phyloP scores from a whole-genome alignment of 2,329 filamentous ascomycete species.

The Colletotrichum phormii region DNA sequence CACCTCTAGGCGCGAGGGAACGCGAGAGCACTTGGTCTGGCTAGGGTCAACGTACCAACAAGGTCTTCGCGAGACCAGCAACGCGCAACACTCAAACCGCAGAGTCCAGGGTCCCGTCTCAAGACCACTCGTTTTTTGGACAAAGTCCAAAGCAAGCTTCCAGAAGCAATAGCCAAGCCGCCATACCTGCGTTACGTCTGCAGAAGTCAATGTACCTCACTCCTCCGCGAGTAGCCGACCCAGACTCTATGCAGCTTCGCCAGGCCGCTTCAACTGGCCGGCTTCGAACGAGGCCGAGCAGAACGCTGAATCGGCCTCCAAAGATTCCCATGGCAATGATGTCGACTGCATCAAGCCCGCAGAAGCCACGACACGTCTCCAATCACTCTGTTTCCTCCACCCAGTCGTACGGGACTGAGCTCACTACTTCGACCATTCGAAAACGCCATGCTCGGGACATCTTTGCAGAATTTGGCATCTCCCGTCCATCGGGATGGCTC shows the following conservation, averaged over 20 bases:
- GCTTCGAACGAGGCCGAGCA: neutral
- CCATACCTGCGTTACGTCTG: neutral
- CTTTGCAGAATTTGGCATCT: slow-evolving; percentile 59
- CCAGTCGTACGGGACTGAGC: slow-evolving; percentile 40
- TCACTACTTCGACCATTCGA: slow-evolving; percentile 48
- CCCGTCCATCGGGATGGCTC: slow-evolving; percentile 58
- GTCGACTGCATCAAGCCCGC: neutral
- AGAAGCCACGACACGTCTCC: slow-evolving; percentile 17
- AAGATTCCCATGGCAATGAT: neutral
- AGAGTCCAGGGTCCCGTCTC: slow-evolving; percentile 21
- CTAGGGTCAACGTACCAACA: slow-evolving; percentile 29
- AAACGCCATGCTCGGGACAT: slow-evolving; percentile 58
- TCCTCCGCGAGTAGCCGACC: neutral
- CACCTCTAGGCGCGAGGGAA: slow-evolving; percentile 34
- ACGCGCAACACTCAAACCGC: slow-evolving; percentile 33
- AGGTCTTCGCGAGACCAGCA: slow-evolving; percentile 36
- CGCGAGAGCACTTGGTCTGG: slow-evolving; percentile 42
- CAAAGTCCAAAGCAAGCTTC: neutral
- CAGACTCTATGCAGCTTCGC: slow-evolving; percentile 10
- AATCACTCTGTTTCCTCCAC: slow-evolving; percentile 31
- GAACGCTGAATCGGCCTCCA: neutral
- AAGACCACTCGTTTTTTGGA: slow-evolving; percentile 33
- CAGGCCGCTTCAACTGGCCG: slow-evolving; percentile 27
- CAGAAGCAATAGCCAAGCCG: neutral
- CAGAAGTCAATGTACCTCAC: slow-evolving; percentile 10